Percentiles rank a stretch among this genome's conserved stretches.
These are phyloP conservation scores for Xylaria sp. DNA, from an alignment of 2,329 filamentous ascomycete species.

Conservation along the genomic window DNA sequence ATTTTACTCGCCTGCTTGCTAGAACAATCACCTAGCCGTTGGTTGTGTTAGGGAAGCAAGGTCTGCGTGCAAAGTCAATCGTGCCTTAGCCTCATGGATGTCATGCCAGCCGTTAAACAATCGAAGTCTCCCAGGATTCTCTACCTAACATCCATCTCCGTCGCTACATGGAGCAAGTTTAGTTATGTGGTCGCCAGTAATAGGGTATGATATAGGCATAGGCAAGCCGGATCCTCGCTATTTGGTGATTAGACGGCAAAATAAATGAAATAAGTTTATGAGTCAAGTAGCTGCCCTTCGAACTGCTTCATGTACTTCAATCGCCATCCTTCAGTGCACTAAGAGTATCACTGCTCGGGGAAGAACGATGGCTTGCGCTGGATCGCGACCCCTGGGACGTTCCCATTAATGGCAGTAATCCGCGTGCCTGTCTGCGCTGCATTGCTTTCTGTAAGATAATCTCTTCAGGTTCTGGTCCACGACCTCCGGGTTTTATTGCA, in stretches of 20 bases:
- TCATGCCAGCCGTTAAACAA: neutral
- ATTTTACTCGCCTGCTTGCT: neutral
- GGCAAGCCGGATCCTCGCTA: neutral
- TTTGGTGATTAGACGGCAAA: neutral
- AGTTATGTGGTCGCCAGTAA: neutral
- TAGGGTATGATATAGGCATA: conserved; percentile 4
- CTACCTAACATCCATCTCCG: neutral
- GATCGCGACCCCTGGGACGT: conserved; percentile 42
- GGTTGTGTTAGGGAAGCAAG: neutral
- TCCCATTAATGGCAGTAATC: conserved; percentile 41
- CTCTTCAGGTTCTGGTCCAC: conserved; percentile 60
- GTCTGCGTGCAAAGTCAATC: neutral
- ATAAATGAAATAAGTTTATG: neutral
- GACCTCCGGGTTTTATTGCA: conserved; percentile 58
- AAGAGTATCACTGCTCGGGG: conserved; percentile 41
- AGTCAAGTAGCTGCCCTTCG: neutral
- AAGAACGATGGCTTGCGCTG: conserved; percentile 43
- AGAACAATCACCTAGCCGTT: neutral
- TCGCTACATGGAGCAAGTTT: conserved; percentile 3
- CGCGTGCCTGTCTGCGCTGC: conserved; percentile 48
- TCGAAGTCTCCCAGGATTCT: neutral
- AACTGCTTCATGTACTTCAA: neutral
- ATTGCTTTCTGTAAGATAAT: conserved; percentile 52
- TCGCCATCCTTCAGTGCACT: conserved; percentile 26
- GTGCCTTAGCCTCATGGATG: neutral